Percentiles rank a stretch among this genome's conserved stretches.
These are phyloP conservation scores for Fomitopsis schrenkii DNA, from an alignment of 1,284 basidiomycete species.

Conservation along the genomic window DNA sequence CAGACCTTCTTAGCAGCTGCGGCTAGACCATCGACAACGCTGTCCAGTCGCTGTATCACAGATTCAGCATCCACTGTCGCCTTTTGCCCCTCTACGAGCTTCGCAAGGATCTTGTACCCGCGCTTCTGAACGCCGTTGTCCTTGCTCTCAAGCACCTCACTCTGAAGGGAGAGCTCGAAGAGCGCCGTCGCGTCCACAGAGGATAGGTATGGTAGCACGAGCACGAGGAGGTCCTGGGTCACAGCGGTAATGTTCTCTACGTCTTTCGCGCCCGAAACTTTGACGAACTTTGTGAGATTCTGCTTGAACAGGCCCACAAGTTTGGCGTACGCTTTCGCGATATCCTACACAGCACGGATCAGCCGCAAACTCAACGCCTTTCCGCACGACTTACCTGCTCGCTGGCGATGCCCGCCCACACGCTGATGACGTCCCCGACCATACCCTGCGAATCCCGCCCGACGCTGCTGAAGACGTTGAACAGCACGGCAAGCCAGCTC, in stretches of 20 bases:
- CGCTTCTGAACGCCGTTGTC: constrained; percentile 96
- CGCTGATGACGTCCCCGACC: constrained; percentile 86
- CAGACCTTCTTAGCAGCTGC: constrained; percentile 85
- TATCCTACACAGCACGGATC: constrained; percentile 43
- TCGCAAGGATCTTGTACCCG: constrained; percentile 85
- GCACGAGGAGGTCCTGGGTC: constrained; percentile 86
- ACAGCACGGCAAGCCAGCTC: constrained; percentile 92
- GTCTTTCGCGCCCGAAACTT: constrained; percentile 33
- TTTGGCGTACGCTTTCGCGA: constrained; percentile 78
- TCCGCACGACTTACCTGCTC: constrained; percentile 45
- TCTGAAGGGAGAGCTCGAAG: constrained; percentile 58
- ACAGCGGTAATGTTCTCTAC: constrained; percentile 63
- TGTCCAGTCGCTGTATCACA: constrained; percentile 63
- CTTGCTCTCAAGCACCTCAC: constrained; percentile 60
- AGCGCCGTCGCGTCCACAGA: constrained; percentile 54
- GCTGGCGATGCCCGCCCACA: constrained; percentile 84
- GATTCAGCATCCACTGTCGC: constrained; percentile 50
- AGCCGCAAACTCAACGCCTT: neutral
- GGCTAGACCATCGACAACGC: constrained; percentile 60
- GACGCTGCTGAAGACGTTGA: constrained; percentile 94
- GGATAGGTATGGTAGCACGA: constrained; percentile 81
- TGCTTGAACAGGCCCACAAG: constrained; percentile 76
- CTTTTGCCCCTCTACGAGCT: constrained; percentile 63
- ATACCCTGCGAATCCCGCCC: constrained; percentile 73
- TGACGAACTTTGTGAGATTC: constrained; percentile 48